A percentile compares a stretch with the other conserved stretches of the same genome.
phyloP scores from a whole-genome alignment of 805 yeast species.

The Priceomyces fermenticarens region DNA sequence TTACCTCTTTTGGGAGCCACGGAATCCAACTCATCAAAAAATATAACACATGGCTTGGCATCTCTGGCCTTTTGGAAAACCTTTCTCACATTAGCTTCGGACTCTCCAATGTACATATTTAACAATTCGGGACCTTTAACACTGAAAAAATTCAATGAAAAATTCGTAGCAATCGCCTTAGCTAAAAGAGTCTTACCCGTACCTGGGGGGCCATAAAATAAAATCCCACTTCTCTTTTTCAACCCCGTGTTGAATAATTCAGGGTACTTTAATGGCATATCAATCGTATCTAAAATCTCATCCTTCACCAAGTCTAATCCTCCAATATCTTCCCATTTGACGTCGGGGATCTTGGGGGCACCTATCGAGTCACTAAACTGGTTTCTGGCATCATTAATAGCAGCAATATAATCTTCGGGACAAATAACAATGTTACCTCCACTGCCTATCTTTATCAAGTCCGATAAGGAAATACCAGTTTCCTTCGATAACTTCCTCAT shows the following conservation, averaged over 20 bases:
- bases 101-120: constrained; percentile 98
- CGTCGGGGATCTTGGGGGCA: constrained; percentile 93
- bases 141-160: constrained; percentile 89
- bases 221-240: constrained; percentile 89
- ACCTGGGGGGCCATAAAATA: constrained; percentile 98
- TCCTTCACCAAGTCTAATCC: constrained; percentile 88
- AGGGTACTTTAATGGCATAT: constrained; percentile 91
- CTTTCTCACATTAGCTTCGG: constrained; percentile 93
- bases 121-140: constrained; percentile 96
- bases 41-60: constrained; percentile 96
- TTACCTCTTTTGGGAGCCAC: constrained; percentile 98
- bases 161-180: constrained; percentile 95
- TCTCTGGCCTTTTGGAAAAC: constrained; percentile 94
- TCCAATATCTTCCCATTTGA: constrained; percentile 96
- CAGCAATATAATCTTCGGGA: constrained; percentile 61
- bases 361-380: constrained; percentile 94
- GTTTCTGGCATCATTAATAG: constrained; percentile 78
- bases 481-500: constrained; percentile 30
- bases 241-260: constrained; percentile 84
- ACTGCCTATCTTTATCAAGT: constrained; percentile 42
- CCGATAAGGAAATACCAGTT: constrained; percentile 15
- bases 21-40: constrained; percentile 95
- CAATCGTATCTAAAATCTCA: constrained; percentile 93
- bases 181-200: constrained; percentile 96
- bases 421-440: constrained; percentile 54